Evolutionary conservation across 495 filamentous ascomycete genomes (phyloP).

Genomic region (Aspergillus nidulans): DNA sequence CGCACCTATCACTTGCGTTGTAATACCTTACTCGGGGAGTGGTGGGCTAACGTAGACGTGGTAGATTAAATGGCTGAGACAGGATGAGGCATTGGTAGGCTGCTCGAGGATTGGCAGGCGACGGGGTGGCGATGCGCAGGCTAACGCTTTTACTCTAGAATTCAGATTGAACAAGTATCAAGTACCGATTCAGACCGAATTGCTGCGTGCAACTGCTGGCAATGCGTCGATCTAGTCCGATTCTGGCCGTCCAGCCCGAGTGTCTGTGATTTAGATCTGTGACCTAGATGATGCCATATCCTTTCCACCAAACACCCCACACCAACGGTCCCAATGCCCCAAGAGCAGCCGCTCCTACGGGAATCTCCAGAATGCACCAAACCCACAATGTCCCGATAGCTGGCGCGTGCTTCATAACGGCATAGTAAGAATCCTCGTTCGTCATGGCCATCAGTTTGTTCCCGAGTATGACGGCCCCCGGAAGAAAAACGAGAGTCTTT

Average conservation of each 20-base stretch:
- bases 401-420: constrained; percentile 87
- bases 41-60: not conserved
- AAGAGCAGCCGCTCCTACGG: constrained; percentile 59
- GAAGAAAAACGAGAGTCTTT: constrained; percentile 34
- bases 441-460: constrained; percentile 76
- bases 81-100: not conserved
- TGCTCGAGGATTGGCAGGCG: not conserved
- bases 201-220: too few species aligned
- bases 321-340: constrained; percentile 48
- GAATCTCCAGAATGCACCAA: constrained; percentile 86
- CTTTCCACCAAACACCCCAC: constrained; percentile 66
- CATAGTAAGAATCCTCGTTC: constrained; percentile 74
- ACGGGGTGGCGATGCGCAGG: not conserved
- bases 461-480: constrained; percentile 61
- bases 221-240: not conserved
- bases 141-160: too few species aligned
- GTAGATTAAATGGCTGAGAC: not conserved
- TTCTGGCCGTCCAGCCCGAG: not conserved
- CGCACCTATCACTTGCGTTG: not conserved
- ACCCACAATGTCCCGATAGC: constrained; percentile 89
- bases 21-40: not conserved
- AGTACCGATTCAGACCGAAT: too few species aligned
- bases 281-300: constrained; percentile 53
- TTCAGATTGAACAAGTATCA: too few species aligned
- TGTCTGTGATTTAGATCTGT: not conserved